A percentile compares a stretch with the other conserved stretches of the same genome.
Conservation (phyloP, 495 filamentous ascomycete genomes). For the Parathielavia appendiculata region DNA sequence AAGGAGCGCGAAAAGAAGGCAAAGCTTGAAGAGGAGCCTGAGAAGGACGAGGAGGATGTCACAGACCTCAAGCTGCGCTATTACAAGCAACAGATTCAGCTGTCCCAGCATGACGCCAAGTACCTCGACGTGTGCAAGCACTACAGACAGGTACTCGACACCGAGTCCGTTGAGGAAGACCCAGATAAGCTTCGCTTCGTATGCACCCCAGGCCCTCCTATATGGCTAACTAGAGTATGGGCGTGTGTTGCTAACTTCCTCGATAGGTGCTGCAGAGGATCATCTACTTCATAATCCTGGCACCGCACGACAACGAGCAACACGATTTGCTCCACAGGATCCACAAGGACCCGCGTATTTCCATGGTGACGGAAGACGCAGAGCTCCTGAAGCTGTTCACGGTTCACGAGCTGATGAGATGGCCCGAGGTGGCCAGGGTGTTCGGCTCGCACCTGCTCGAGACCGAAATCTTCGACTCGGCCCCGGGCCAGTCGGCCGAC, state of each 20-base stretch:
- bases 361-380: constrained; percentile 65
- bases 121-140: constrained; percentile 97
- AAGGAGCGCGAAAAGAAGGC: constrained; percentile 71
- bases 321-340: constrained; percentile 94
- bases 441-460: constrained; percentile 85
- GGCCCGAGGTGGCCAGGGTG: constrained; percentile 81
- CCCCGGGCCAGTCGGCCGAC: constrained; percentile 57
- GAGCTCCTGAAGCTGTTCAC: constrained; percentile 89
- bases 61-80: constrained; percentile 94
- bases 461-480: constrained; percentile 80
- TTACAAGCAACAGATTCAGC: constrained; percentile 91
- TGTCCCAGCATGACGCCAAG: constrained; percentile 94
- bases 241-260: constrained; percentile 35
- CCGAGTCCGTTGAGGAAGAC: constrained; percentile 86
- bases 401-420: constrained; percentile 93
- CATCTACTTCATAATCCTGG: constrained; percentile 94
- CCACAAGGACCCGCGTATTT: constrained; percentile 62
- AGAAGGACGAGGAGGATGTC: constrained; percentile 81
- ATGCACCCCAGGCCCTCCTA: constrained; percentile 34
- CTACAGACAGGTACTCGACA: constrained; percentile 92
- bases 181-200: constrained; percentile 77
- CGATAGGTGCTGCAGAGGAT: constrained; percentile 74
- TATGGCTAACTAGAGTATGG: neutral
- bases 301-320: constrained; percentile 97
- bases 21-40: constrained; percentile 68